Base-by-base conservation (phyloP, 2,329 filamentous ascomycete species). In the Huntiella bhutanensis region DNA sequence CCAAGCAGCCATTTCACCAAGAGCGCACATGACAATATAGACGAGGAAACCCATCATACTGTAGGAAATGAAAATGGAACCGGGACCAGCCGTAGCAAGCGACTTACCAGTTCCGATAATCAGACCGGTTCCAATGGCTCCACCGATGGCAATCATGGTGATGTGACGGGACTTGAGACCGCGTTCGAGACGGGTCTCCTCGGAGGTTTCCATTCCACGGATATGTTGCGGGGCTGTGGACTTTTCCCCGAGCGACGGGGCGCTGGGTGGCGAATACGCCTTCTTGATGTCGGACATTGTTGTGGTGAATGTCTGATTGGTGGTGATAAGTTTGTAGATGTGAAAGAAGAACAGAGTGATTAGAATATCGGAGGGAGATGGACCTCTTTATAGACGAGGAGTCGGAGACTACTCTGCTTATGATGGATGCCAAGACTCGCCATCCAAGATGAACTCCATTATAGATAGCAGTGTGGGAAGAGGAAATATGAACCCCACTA, bases 1-100 rank as follows among this genome's bases (percentile, higher is more conserved):
- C 80, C 81, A 91, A 45, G 82, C 73, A 6, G 82, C 81, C 81
- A 91, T 91, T 61, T 88, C 82, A 52, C 82, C 83, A 3, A 91
- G 73, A 48, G 74, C 78, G 49, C 77, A 77, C 81, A 91, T 86
- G 54, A 91, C 82, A 37, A 85, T 64, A 60, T 77, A 91, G 53
- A 88, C 83, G 50, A 91, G 62, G 41, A 79, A 62, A 53, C 80
- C 80, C 53, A 83, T 71, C 51, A 80, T 59, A 34, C 72, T 67
- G 62, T 84, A 85, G 7, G 77, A 77, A 58, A 85, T 79, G 53
- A 84, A 68, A 57, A 84, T 74, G 7, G 78, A 74, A 15, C 65
- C 80, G 43, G 80, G 80, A 0, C 68, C 69, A 43, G 67, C 66
- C 53, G 68, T 64, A 16, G 66, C 67, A 22, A 72, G 64, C 2